Evolutionary conservation across 352 stramenopile species (phyloP).

Genomic region (Globisporangium orthogonon): DNA sequence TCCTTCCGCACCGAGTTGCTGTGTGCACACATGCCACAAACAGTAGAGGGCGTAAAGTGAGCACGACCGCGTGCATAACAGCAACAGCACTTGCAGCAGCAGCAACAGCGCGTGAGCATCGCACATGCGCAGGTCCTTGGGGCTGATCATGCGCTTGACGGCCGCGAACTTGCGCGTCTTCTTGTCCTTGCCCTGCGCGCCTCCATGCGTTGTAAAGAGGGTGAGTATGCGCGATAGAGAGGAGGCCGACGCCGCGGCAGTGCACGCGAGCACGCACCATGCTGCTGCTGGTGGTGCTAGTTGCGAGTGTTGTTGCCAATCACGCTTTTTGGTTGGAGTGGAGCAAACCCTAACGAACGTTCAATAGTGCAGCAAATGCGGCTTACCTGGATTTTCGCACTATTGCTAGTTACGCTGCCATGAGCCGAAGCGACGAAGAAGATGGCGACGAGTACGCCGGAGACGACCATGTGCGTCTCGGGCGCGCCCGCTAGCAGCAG

Average conservation of each 20-base stretch:
- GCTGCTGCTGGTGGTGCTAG: background rate
- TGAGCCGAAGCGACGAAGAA: background rate
- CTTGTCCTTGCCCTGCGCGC: constrained; percentile 92
- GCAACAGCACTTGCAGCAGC: constrained; percentile 2
- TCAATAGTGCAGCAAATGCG: background rate
- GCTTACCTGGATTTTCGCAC: background rate
- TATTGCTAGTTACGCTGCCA: background rate
- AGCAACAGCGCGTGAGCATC: constrained; percentile 6
- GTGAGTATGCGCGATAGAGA: background rate
- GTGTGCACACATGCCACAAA: background rate
- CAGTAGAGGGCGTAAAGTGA: background rate
- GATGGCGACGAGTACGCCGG: background rate
- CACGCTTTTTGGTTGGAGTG: background rate
- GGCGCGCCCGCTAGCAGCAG: too few species aligned
- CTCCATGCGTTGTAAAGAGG: background rate
- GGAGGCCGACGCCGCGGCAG: background rate
- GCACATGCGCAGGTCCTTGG: constrained; percentile 96
- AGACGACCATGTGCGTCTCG: background rate
- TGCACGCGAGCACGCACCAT: constrained; percentile 11
- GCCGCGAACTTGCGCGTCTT: constrained; percentile 98
- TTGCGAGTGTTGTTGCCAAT: background rate
- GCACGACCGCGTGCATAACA: background rate
- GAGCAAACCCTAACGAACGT: background rate
- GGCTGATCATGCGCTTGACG: constrained; percentile 98
- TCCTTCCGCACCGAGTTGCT: constrained; percentile 80